A percentile compares a stretch with the other conserved stretches of the same genome.
These are phyloP conservation scores for Fusarium brevicatenulatum DNA, from an alignment of 2,329 filamentous ascomycete species.

Conservation along the genomic window DNA sequence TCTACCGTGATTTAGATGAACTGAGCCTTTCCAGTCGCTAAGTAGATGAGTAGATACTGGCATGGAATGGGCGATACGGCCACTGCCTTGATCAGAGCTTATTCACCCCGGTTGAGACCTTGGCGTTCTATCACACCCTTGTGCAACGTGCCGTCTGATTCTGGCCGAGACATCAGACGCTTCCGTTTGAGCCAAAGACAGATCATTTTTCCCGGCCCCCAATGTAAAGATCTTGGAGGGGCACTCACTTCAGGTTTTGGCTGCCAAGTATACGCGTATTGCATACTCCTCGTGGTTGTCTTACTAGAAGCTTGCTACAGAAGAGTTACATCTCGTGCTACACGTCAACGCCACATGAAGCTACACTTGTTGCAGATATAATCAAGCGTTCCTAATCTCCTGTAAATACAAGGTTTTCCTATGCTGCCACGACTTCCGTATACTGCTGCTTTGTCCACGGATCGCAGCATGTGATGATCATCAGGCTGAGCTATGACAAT, in stretches of 20 bases:
- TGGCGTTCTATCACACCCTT: neutral
- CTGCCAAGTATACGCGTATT: accelerated
- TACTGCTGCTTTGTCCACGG: too few species aligned
- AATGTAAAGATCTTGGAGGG: neutral
- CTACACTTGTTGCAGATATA: too few species aligned
- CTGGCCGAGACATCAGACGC: neutral
- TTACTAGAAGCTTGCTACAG: too few species aligned
- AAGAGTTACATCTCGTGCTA: too few species aligned
- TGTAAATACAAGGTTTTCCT: too few species aligned
- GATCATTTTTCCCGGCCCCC: neutral
- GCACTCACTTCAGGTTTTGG: neutral
- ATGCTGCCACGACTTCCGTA: accelerated
- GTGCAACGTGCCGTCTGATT: neutral
- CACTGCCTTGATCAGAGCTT: accelerated
- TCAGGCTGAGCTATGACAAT: neutral
- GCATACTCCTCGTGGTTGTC: too few species aligned
- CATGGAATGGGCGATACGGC: accelerated
- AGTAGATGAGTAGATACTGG: neutral
- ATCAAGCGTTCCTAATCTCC: accelerated
- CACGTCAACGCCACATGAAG: too few species aligned
- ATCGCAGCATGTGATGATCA: neutral
- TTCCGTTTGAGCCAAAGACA: neutral
- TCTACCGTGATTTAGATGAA: neutral
- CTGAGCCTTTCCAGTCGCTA: too few species aligned
- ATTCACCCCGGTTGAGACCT: neutral